A percentile compares a stretch with the other conserved stretches of the same genome.
phyloP scores from a whole-genome alignment of 345 rosid genomes.

The Corymbia maculata region DNA sequence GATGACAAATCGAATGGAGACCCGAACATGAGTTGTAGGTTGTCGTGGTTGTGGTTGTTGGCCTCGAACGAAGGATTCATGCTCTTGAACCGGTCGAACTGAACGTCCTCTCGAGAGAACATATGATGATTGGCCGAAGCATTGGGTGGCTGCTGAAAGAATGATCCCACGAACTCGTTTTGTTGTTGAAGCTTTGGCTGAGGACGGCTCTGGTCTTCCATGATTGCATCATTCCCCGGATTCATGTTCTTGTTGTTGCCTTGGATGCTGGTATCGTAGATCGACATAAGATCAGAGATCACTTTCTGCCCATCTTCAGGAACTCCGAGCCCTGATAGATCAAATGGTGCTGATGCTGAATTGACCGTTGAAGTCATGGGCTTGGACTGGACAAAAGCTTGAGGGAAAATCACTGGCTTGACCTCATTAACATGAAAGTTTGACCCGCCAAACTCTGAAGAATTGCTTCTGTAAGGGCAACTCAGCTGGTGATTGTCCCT shows the following conservation, averaged over 20 bases:
- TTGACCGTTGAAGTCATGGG: conserved; percentile 18
- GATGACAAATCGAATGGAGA: conserved; percentile 58
- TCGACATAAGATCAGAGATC: conserved; percentile 79
- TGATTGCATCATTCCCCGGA: conserved; percentile 8
- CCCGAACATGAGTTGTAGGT: conserved; percentile 46
- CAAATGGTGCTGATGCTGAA: conserved; percentile 32
- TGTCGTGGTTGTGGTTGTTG: conserved; percentile 10
- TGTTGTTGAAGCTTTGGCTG: conserved; percentile 51
- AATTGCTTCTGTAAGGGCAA: conserved; percentile 41
- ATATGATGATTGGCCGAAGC: conserved; percentile 33
- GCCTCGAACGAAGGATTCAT: conserved; percentile 18
- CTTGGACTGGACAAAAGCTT: conserved; percentile 39
- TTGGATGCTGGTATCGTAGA: conserved; percentile 58
- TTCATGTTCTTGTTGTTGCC: conserved; percentile 35
- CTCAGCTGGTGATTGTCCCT: conserved; percentile 76
- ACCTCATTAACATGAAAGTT: conserved; percentile 66
- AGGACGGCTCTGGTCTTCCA: conserved; percentile 28
- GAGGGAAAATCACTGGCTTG: conserved; percentile 64
- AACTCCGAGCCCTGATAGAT: conserved; percentile 64
- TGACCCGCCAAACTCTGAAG: conserved; percentile 45
- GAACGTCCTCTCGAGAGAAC: conserved; percentile 35
- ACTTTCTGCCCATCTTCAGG: conserved; percentile 93
- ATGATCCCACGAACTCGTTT: conserved; percentile 37
- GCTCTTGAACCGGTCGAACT: conserved; percentile 35
- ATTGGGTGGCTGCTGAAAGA: conserved; percentile 50